Evolutionary conservation across 1,139 yeast genomes (phyloP).

Genomic region (Blastobotrys illinoisensis): DNA sequence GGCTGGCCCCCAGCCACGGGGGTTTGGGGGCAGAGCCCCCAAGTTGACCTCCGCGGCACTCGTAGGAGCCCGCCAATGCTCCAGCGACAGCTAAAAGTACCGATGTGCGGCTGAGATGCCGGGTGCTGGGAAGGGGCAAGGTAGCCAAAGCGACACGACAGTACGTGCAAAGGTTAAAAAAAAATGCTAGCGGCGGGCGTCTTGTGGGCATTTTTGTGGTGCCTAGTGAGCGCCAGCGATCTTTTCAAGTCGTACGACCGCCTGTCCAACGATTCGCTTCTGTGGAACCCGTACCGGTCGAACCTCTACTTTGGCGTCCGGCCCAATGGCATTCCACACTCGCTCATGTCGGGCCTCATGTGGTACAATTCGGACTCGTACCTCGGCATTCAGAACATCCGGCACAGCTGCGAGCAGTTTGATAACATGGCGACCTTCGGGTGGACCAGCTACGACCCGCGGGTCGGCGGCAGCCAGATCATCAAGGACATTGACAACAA

Average conservation of each 20-base stretch:
- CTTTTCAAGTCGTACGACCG: constrained; percentile 21
- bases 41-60: neutral
- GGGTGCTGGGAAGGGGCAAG: neutral
- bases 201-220: neutral
- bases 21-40: too few relatives aligned
- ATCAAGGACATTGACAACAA: constrained; percentile 64
- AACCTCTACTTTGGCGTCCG: constrained; percentile 80
- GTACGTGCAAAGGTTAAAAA: neutral
- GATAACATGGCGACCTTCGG: constrained; percentile 73
- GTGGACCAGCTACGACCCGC: constrained; percentile 83
- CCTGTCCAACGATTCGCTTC: constrained; percentile 41
- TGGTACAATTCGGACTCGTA: constrained; percentile 74
- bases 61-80: too few relatives aligned
- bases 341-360: constrained; percentile 76
- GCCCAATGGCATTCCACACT: constrained; percentile 59
- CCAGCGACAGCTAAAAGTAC: too few relatives aligned
- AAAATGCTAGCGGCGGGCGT: neutral
- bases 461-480: constrained; percentile 77
- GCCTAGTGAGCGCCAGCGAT: neutral
- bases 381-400: constrained; percentile 52
- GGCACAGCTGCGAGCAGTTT: constrained; percentile 75
- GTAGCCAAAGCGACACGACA: neutral
- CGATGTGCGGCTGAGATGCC: neutral
- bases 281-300: constrained; percentile 94
- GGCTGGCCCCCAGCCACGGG: too few relatives aligned